Conservation (phyloP, 2,329 filamentous ascomycete genomes). For the Monilinia laxa region DNA sequence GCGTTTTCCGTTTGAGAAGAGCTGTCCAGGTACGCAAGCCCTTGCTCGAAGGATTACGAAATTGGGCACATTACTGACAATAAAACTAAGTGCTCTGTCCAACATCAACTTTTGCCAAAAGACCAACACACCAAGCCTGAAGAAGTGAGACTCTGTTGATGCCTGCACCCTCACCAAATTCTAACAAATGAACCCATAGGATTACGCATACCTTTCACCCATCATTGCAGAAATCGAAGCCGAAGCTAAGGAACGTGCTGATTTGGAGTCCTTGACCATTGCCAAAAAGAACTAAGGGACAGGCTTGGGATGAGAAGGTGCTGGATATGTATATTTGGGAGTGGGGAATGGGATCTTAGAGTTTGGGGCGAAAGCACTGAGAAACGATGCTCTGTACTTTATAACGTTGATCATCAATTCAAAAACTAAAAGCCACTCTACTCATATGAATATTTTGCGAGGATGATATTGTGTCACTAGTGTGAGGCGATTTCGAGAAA, state of each 20-base stretch:
- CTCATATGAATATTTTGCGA: background rate
- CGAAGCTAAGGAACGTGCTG: slow-evolving; percentile 64
- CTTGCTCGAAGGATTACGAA: background rate
- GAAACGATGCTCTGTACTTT: slow-evolving; percentile 20
- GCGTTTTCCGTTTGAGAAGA: slow-evolving; percentile 93
- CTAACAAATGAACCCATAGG: slow-evolving; percentile 46
- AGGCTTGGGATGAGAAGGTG: slow-evolving; percentile 2
- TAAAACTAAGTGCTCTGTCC: slow-evolving; percentile 50
- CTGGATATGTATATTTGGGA: slow-evolving; percentile 21
- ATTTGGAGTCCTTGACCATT: slow-evolving; percentile 66
- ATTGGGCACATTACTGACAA: slow-evolving; percentile 25
- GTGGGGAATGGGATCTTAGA: background rate
- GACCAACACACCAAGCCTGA: slow-evolving; percentile 65
- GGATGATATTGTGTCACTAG: background rate
- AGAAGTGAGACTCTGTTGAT: slow-evolving; percentile 51
- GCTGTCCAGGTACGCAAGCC: slow-evolving; percentile 72
- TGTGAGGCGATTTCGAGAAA: background rate
- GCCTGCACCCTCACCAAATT: background rate
- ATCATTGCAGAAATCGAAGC: slow-evolving; percentile 69
- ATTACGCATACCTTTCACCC: slow-evolving; percentile 62
- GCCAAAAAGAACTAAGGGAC: slow-evolving; percentile 39
- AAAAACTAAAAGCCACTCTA: slow-evolving; percentile 16
- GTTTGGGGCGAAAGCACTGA: slow-evolving; percentile 10
- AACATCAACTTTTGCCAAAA: slow-evolving; percentile 65
- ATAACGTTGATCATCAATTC: slow-evolving; percentile 19